These are phyloP conservation scores for Saccharum hybrid DNA, from an alignment of 202 grass and related monocot genomes.

Conservation along the genomic window DNA sequence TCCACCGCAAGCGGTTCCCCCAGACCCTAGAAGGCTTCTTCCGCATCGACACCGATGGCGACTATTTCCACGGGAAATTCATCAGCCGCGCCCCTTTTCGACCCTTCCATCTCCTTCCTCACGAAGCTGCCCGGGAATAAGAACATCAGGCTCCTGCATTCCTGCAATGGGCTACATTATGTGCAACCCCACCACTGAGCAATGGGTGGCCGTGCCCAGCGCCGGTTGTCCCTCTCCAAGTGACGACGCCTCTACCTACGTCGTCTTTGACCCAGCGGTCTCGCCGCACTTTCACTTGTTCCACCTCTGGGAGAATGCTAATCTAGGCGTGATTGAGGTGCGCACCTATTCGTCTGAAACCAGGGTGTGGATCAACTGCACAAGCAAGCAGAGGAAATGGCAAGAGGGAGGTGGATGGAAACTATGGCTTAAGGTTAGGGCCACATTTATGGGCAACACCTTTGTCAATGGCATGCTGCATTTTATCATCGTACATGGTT, in stretches of 20 bases:
- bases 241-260: too few species aligned
- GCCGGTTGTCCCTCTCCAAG: neutral
- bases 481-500: too few species aligned
- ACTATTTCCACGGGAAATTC: neutral
- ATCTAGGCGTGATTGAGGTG: neutral
- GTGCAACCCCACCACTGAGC: conserved; percentile 4
- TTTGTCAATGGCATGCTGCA: too few species aligned
- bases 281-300: neutral
- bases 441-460: too few species aligned
- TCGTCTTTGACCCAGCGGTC: conserved; percentile 2
- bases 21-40: conserved; percentile 8
- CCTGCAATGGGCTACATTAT: neutral
- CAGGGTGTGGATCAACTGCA: neutral
- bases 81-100: neutral
- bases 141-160: neutral
- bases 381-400: neutral
- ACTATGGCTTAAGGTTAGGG: neutral
- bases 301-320: neutral
- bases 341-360: conserved; percentile 12
- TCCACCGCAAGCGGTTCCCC: neutral
- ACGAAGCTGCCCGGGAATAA: neutral
- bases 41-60: neutral
- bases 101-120: neutral
- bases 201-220: conserved; percentile 5
- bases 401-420: neutral